Conservation (phyloP, 805 yeast species). For the Saturnispora serradocipensis region DNA sequence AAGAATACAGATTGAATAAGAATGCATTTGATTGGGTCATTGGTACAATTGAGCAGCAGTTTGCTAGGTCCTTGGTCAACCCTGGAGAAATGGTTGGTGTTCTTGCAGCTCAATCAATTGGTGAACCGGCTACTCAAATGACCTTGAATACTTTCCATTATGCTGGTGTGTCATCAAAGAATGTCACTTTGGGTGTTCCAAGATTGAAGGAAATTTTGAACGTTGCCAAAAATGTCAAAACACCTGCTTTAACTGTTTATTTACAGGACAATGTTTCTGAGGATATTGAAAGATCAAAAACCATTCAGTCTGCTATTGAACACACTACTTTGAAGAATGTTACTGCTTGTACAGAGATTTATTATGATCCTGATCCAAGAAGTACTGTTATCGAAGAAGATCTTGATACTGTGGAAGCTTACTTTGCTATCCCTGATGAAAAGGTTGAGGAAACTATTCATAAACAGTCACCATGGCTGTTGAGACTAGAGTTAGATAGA, state of each 20-base stretch:
- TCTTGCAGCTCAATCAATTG: conserved; percentile 94
- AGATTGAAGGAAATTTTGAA: conserved; percentile 96
- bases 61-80: conserved; percentile 82
- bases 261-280: conserved; percentile 68
- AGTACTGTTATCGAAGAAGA: conserved; percentile 95
- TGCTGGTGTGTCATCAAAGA: conserved; percentile 99
- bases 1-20: conserved; percentile 77
- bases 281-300: conserved; percentile 90
- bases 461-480: conserved; percentile 95
- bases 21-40: conserved; percentile 92
- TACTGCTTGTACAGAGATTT: conserved; percentile 94
- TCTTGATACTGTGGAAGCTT: conserved; percentile 93
- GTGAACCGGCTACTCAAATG: conserved; percentile 98
- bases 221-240: conserved; percentile 96
- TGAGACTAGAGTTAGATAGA: conserved; percentile 94
- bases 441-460: conserved; percentile 90
- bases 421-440: conserved; percentile 96
- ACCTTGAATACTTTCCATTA: conserved; percentile 89
- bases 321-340: conserved; percentile 92
- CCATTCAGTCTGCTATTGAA: conserved; percentile 92
- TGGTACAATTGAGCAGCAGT: conserved; percentile 90
- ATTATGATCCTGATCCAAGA: conserved; percentile 96
- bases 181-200: conserved; percentile 96
- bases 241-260: conserved; percentile 99
- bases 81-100: conserved; percentile 99